Evolutionary conservation across 768 basidiomycete genomes (phyloP).

Genomic region (Amanita exitialis): DNA sequence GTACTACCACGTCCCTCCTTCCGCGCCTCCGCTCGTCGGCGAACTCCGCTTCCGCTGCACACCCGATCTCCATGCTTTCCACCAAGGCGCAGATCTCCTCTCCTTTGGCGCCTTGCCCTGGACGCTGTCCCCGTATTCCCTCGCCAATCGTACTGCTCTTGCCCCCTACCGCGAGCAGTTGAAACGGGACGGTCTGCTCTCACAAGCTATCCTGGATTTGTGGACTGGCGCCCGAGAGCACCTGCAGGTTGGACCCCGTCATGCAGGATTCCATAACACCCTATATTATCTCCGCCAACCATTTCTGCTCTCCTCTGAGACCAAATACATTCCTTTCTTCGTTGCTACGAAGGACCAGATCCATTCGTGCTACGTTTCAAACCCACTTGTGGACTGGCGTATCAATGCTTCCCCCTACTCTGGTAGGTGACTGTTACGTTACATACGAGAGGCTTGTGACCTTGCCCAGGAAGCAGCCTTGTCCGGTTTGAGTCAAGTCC

Average conservation of each 20-base stretch:
- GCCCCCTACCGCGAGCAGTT: not conserved
- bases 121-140: not conserved
- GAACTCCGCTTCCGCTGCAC: conserved; percentile 8
- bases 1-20: conserved; percentile 3
- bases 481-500: not conserved
- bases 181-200: not conserved
- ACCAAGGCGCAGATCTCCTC: not conserved
- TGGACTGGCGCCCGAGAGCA: not conserved
- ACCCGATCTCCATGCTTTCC: not conserved
- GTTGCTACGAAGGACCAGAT: not conserved
- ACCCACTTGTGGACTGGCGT: not conserved
- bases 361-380: not conserved
- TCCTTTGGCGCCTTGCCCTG: not conserved
- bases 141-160: not conserved
- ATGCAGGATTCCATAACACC: not conserved
- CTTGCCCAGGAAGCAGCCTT: not conserved
- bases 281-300: not conserved
- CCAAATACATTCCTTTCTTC: not conserved
- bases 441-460: not conserved
- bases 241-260: not conserved
- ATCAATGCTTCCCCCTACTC: not conserved
- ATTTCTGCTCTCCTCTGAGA: not conserved
- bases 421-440: not conserved
- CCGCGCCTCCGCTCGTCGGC: conserved; percentile 4
- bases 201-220: not conserved